These are phyloP conservation scores for Macrolepiota albuminosa DNA, from an alignment of 768 basidiomycete genomes.

Conservation along the genomic window DNA sequence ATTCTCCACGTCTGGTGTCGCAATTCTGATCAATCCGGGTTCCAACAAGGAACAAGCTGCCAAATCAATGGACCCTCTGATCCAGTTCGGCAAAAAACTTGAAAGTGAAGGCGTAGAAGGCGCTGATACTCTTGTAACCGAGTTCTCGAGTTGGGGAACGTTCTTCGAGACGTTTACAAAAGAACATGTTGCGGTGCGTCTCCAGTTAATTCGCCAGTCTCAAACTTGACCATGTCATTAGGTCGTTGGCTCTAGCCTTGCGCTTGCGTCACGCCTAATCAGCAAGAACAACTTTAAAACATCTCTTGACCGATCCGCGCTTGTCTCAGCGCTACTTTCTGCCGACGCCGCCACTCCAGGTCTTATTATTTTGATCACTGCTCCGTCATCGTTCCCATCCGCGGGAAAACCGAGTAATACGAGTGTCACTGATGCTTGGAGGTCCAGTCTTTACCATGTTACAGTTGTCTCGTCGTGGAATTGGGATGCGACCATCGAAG, in stretches of 20 bases:
- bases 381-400: slow-evolving; percentile 30
- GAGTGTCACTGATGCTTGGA: slow-evolving; percentile 42
- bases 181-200: slow-evolving; percentile 26
- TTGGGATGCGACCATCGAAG: slow-evolving; percentile 37
- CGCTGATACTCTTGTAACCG: slow-evolving; percentile 25
- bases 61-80: slow-evolving; percentile 36
- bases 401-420: slow-evolving; percentile 36
- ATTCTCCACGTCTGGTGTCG: slow-evolving; percentile 30
- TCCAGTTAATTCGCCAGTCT: background rate
- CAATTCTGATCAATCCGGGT: slow-evolving; percentile 41
- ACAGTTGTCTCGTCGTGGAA: slow-evolving; percentile 40
- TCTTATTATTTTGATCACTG: slow-evolving; percentile 36
- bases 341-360: slow-evolving; percentile 32
- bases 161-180: slow-evolving; percentile 28
- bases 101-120: slow-evolving; percentile 21
- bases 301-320: slow-evolving; percentile 19
- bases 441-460: slow-evolving; percentile 40
- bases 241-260: slow-evolving; percentile 35
- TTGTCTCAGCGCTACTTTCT: slow-evolving; percentile 32
- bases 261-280: slow-evolving; percentile 41
- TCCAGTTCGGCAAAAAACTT: slow-evolving; percentile 28
- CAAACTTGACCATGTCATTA: slow-evolving; percentile 15
- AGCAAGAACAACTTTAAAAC: slow-evolving; percentile 34
- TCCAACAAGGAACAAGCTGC: slow-evolving; percentile 30
- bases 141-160: slow-evolving; percentile 36